These are phyloP conservation scores for Eucalyptus polyanthemos DNA, from an alignment of 345 rosid species.

Conservation along the genomic window DNA sequence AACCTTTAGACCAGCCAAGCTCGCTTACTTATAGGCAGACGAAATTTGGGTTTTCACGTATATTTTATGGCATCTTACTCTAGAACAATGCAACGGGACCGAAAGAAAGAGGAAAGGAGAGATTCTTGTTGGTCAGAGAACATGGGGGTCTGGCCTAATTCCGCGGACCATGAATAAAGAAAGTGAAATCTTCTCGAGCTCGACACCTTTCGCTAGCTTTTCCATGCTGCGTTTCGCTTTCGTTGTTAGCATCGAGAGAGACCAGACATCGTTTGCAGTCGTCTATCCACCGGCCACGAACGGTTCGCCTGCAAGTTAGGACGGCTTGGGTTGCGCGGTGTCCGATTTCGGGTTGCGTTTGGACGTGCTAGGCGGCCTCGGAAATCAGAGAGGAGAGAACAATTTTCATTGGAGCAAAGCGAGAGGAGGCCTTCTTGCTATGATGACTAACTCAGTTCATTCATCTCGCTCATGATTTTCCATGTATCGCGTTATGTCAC, in stretches of 20 bases:
- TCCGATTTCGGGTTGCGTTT: not conserved
- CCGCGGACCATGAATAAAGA: not conserved
- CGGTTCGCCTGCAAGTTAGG: not conserved
- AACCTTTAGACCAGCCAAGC: not conserved
- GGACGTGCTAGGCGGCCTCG: not conserved
- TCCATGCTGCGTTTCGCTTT: not conserved
- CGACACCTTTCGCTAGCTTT: not conserved
- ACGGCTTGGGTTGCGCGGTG: not conserved
- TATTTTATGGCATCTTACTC: not conserved
- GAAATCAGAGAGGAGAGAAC: not conserved
- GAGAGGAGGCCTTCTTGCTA: not conserved
- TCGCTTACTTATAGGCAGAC: not conserved
- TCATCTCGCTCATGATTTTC: no score
- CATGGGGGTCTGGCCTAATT: not conserved
- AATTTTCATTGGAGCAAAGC: not conserved
- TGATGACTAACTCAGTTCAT: no score
- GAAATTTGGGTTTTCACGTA: not conserved
- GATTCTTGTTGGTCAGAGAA: not conserved
- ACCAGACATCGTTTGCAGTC: not conserved
- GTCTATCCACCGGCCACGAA: not conserved
- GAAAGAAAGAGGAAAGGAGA: not conserved
- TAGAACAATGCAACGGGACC: not conserved
- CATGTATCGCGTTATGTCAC: not conserved
- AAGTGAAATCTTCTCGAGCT: not conserved
- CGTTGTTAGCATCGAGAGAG: not conserved